These are phyloP conservation scores for Nepenthes alata DNA, from an alignment of 179 eudicot species.

Conservation along the genomic window DNA sequence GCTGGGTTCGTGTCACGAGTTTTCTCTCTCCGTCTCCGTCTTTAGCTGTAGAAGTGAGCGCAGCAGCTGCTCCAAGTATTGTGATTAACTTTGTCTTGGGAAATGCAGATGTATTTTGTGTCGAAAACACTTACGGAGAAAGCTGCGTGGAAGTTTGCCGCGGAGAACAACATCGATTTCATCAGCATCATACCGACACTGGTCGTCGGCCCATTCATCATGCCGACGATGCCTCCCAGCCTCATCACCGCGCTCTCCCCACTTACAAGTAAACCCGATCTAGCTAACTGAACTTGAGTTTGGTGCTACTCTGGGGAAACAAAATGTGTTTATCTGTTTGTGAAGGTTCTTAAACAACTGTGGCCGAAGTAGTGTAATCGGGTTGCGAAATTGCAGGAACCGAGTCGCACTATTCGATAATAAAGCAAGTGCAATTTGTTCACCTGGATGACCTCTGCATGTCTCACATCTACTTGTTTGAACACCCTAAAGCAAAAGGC, in stretches of 20 bases:
- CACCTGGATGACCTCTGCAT: slow-evolving; percentile 86
- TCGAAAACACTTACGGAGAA: slow-evolving; percentile 74
- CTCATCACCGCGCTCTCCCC: slow-evolving; percentile 78
- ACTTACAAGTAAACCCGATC: slow-evolving; percentile 38
- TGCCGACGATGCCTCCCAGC: slow-evolving; percentile 76
- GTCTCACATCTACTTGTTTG: slow-evolving; percentile 75
- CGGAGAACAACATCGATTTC: slow-evolving; percentile 69
- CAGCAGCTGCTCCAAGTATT: no score
- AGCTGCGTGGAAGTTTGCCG: slow-evolving; percentile 68
- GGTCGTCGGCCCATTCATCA: slow-evolving; percentile 83
- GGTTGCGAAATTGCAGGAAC: slow-evolving; percentile 27
- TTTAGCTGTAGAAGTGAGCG: no score
- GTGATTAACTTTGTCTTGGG: not conserved
- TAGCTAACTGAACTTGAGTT: no score
- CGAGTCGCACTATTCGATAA: slow-evolving; percentile 68
- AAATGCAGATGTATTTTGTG: slow-evolving; percentile 71
- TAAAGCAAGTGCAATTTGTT: slow-evolving; percentile 73
- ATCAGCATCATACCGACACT: slow-evolving; percentile 64
- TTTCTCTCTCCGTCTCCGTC: no score
- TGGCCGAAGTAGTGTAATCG: no score
- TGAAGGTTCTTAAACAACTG: no score
- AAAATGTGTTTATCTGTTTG: no score
- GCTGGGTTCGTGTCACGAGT: slow-evolving; percentile 33
- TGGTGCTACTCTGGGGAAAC: no score
- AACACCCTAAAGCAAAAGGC: slow-evolving; percentile 57